phyloP scores from a whole-genome alignment of 2,329 filamentous ascomycete species.

The Colletotrichum chrysophilum region DNA sequence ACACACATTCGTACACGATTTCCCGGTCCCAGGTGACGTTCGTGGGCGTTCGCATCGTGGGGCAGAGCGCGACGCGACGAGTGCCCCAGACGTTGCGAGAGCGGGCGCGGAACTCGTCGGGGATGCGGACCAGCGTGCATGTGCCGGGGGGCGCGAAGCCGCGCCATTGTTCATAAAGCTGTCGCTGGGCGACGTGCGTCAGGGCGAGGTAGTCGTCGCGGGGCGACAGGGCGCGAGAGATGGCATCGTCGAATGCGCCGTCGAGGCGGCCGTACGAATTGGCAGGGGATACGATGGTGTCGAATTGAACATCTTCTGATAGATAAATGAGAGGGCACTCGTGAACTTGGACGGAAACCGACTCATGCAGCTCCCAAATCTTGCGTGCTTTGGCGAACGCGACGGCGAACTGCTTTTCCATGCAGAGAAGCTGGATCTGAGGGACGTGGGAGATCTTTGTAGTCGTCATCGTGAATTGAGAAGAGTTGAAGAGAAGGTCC shows the following conservation, averaged over 20 bases:
- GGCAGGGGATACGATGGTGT: constrained; percentile 57
- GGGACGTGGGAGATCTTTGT: constrained; percentile 29
- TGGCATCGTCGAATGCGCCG: constrained; percentile 60
- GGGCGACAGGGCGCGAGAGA: constrained; percentile 53
- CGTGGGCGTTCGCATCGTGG: constrained; percentile 55
- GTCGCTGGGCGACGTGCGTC: constrained; percentile 46
- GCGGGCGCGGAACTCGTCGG: constrained; percentile 34
- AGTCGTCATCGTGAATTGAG: not conserved
- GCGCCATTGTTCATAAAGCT: constrained; percentile 50
- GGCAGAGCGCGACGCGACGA: constrained; percentile 52
- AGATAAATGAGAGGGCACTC: constrained; percentile 43
- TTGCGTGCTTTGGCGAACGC: constrained; percentile 43
- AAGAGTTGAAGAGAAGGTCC: not conserved
- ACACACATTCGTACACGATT: constrained; percentile 58
- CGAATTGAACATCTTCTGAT: constrained; percentile 40
- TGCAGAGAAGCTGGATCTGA: constrained; percentile 46
- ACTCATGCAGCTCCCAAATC: constrained; percentile 33
- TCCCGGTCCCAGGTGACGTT: constrained; percentile 54
- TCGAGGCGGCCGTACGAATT: constrained; percentile 60
- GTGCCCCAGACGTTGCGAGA: constrained; percentile 45
- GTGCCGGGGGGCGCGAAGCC: constrained; percentile 57
- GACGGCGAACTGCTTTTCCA: constrained; percentile 37
- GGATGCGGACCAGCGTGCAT: constrained; percentile 53
- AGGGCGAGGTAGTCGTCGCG: constrained; percentile 49
- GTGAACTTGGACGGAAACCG: constrained; percentile 38